Evolutionary conservation across 192 early-diverging fungal genomes (phyloP), one percentile per base, ranked within the genome.

Genomic region (Gaertneriomyces semiglobifer): DNA sequence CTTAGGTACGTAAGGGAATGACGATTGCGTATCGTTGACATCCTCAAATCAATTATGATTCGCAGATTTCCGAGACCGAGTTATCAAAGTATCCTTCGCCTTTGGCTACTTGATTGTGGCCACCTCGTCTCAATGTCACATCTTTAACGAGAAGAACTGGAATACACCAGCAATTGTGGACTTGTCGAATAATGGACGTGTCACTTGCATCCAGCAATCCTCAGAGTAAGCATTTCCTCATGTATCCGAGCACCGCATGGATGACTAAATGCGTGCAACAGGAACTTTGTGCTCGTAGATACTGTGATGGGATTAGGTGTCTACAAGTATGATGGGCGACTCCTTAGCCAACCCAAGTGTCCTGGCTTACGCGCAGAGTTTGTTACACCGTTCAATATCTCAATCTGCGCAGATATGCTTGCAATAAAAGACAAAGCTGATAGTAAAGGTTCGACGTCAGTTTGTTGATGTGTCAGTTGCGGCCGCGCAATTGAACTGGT

Each of bases 141-240:
- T 85, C 18, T 84, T 84, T 63, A 78, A 57, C 63, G 81, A 83
- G 16, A 80, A 70, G 19, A 85, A 85, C 69, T 85, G 83, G 83
- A 85, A 85, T 62, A 85, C 83, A 33, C 83, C 83, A 3, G 76
- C 70, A 4, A 82, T 85, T 52, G 68, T 84, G 9, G 83, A 85
- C 55, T 48, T 85, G 64, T 38, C 71, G 33, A 83, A 77, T 53
- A 80, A 80, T 61, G 83, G 83, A 25, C 68, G 83, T 33, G 83
- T 85, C 10, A 77, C 76, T 3, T 83, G 81, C 61, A 84, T 85
- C 20, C 77, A 84, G 68, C 83, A 85, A 66, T 75, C 73, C 38
- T 48, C 73, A 3, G 78, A 82, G 79, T 83, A 60, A 63, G 73
- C 61, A 5, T 18, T 18, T 45, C 53, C 10, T 40, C 0, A 25